Conservation (phyloP, 139 green algal genomes). For the Coccomyxa sp. region DNA sequence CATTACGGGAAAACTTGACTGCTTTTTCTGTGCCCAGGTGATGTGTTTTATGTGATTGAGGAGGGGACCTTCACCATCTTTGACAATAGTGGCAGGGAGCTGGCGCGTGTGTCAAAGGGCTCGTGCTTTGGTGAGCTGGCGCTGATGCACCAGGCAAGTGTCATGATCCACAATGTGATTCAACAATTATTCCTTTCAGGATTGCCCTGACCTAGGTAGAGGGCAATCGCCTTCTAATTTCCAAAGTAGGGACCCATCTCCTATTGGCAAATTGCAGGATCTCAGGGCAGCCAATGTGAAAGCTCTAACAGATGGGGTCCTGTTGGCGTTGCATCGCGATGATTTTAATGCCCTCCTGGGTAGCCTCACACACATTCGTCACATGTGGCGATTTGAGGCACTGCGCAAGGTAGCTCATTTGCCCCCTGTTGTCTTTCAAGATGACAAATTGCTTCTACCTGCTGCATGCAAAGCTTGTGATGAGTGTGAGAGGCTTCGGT, state of each 20-base stretch:
- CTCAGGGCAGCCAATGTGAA: slow-evolving; percentile 37
- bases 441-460: background rate
- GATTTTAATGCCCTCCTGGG: slow-evolving; percentile 68
- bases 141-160: slow-evolving; percentile 61
- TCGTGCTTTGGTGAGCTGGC: slow-evolving; percentile 90
- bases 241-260: background rate
- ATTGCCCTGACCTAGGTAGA: too few species aligned
- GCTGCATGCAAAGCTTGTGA: too few species aligned
- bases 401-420: slow-evolving; percentile 46
- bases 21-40: slow-evolving; percentile 26
- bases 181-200: too few species aligned
- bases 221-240: too few species aligned
- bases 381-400: slow-evolving; percentile 83
- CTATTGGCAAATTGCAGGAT: background rate
- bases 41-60: slow-evolving; percentile 87
- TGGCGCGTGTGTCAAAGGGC: slow-evolving; percentile 58
- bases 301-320: slow-evolving; percentile 23
- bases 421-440: background rate
- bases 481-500: background rate
- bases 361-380: slow-evolving; percentile 61
- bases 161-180: background rate
- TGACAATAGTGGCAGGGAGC: slow-evolving; percentile 45
- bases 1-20: background rate
- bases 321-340: slow-evolving; percentile 58
- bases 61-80: slow-evolving; percentile 70